Conservation (phyloP, 345 rosid genomes). For the Hibiscus mutabilis region DNA sequence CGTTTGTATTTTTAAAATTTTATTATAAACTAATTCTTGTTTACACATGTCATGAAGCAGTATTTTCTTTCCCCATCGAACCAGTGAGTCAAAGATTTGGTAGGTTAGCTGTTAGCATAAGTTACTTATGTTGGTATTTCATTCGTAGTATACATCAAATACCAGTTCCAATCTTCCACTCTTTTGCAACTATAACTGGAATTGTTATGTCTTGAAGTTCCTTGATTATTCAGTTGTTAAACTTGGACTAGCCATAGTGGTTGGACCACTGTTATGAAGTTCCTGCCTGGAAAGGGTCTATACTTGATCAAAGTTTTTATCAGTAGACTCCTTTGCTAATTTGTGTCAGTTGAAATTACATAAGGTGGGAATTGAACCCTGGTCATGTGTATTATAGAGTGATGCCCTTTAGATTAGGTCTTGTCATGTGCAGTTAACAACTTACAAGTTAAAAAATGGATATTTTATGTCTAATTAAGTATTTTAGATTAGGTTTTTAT, state of each 20-base stretch:
- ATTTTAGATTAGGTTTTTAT: too few relatives aligned
- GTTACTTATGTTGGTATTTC: not conserved
- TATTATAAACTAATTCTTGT: conserved; percentile 1
- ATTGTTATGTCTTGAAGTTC: conserved; percentile 74
- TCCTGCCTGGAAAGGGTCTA: not conserved
- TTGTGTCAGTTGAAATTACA: not conserved
- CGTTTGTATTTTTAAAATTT: not conserved
- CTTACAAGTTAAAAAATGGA: not conserved
- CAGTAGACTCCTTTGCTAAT: not conserved
- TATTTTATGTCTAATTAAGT: not conserved
- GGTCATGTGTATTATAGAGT: not conserved
- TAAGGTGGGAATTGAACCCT: not conserved
- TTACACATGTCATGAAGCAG: not conserved
- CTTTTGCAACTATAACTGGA: conserved; percentile 13
- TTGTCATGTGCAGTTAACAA: not conserved
- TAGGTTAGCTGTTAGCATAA: not conserved
- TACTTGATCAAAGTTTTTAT: not conserved
- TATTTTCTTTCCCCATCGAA: not conserved
- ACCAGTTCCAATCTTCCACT: not conserved
- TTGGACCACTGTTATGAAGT: not conserved
- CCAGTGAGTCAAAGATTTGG: not conserved
- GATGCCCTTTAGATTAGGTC: not conserved
- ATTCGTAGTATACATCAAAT: not conserved
- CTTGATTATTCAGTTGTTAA: not conserved
- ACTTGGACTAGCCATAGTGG: not conserved